Conservation (phyloP, 1,139 yeast genomes). For the Pichia sp. region DNA sequence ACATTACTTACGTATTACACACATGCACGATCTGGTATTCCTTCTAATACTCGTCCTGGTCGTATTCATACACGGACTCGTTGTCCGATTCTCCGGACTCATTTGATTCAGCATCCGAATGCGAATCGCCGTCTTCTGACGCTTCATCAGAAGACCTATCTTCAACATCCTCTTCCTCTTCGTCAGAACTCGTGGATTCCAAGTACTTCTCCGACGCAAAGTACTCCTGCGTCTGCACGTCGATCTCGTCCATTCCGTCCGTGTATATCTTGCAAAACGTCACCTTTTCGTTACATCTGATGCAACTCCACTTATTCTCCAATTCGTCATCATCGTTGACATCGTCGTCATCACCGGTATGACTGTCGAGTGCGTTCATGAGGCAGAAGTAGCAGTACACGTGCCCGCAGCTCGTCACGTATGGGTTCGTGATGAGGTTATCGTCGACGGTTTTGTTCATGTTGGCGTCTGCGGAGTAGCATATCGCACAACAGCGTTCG, state of each 20-base stretch:
- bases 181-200: background rate
- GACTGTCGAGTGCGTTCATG: slow-evolving; percentile 51
- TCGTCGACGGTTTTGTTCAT: slow-evolving; percentile 31
- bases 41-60: slow-evolving; percentile 7
- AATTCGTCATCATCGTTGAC: slow-evolving; percentile 31
- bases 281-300: slow-evolving; percentile 48
- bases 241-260: slow-evolving; percentile 27
- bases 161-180: slow-evolving; percentile 4
- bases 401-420: slow-evolving; percentile 72
- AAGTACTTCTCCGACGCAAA: background rate
- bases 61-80: slow-evolving; percentile 7
- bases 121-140: slow-evolving; percentile 5
- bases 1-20: no score
- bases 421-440: slow-evolving; percentile 55
- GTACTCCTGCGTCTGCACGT: background rate
- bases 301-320: slow-evolving; percentile 46
- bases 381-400: slow-evolving; percentile 77
- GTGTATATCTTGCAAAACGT: slow-evolving; percentile 42
- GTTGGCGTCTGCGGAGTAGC: slow-evolving; percentile 38
- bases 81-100: background rate
- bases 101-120: background rate
- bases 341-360: slow-evolving; percentile 29
- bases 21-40: no score
- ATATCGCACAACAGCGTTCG: slow-evolving; percentile 68
- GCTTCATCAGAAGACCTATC: slow-evolving; percentile 7